Conservation (phyloP, 164 flowering plant genomes). For the Vitis riparia region DNA sequence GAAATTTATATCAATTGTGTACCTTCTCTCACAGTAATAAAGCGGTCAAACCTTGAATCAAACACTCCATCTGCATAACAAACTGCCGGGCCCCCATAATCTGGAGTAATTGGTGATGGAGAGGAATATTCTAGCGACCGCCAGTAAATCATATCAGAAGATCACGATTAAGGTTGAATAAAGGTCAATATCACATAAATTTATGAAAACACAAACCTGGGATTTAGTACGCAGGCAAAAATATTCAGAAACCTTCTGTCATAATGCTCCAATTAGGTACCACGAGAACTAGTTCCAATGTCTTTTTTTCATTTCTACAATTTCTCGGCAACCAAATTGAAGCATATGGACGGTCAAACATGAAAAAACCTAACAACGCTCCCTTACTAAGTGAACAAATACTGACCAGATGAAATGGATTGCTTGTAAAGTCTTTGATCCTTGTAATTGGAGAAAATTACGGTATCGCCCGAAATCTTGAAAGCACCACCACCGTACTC, state of each 20-base stretch:
- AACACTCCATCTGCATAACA: conserved; percentile 60
- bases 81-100: conserved; percentile 41
- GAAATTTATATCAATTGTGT: neutral
- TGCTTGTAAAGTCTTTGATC: conserved; percentile 93
- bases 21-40: conserved; percentile 52
- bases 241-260: too few species aligned
- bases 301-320: too few species aligned
- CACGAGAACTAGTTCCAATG: too few species aligned
- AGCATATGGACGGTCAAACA: too few species aligned
- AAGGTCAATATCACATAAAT: neutral
- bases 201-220: neutral
- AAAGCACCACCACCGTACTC: conserved; percentile 97
- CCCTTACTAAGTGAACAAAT: conserved; percentile 42
- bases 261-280: too few species aligned
- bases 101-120: conserved; percentile 47
- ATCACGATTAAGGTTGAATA: too few species aligned
- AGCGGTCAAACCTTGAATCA: conserved; percentile 41
- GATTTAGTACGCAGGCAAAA: too few species aligned
- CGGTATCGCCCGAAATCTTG: conserved; percentile 48
- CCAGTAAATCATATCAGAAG: neutral
- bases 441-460: conserved; percentile 83
- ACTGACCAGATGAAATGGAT: conserved; percentile 10
- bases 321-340: too few species aligned
- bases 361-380: too few species aligned
- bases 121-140: conserved; percentile 22